These are phyloP conservation scores for Glycine latifolia DNA, from an alignment of 306 rosid species.

Conservation along the genomic window DNA sequence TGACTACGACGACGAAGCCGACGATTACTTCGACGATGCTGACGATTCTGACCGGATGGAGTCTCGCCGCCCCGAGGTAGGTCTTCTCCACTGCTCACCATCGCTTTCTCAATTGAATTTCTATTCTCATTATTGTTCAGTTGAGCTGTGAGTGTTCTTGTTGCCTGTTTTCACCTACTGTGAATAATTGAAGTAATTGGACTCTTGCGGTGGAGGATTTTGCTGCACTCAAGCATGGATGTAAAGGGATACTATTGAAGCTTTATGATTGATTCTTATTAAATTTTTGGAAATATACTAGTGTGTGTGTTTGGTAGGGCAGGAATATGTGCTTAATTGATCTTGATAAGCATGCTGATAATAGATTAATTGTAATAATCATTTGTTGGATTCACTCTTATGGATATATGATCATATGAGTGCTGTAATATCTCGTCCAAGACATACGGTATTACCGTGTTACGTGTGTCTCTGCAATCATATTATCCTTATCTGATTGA, in stretches of 20 bases:
- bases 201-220: conserved; percentile 2
- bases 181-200: background rate
- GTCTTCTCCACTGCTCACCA: background rate
- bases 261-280: background rate
- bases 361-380: background rate
- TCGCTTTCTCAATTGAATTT: background rate
- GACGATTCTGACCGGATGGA: conserved; percentile 61
- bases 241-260: background rate
- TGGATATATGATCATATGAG: background rate
- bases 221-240: conserved; percentile 12
- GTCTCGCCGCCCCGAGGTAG: conserved; percentile 79
- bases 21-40: conserved; percentile 60
- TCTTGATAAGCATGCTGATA: background rate
- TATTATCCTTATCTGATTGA: conserved; percentile 26
- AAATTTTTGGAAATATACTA: background rate
- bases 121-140: background rate
- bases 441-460: background rate
- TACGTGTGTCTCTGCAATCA: background rate
- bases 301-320: conserved; percentile 29
- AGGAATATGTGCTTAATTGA: conserved; percentile 8
- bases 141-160: background rate
- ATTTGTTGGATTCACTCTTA: conserved; percentile 13
- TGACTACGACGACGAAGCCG: conserved; percentile 58
- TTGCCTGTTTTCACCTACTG: background rate
- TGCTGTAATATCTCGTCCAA: background rate